Conservation (phyloP, 2,329 filamentous ascomycete species). For the Colletotrichum spaethianum region DNA sequence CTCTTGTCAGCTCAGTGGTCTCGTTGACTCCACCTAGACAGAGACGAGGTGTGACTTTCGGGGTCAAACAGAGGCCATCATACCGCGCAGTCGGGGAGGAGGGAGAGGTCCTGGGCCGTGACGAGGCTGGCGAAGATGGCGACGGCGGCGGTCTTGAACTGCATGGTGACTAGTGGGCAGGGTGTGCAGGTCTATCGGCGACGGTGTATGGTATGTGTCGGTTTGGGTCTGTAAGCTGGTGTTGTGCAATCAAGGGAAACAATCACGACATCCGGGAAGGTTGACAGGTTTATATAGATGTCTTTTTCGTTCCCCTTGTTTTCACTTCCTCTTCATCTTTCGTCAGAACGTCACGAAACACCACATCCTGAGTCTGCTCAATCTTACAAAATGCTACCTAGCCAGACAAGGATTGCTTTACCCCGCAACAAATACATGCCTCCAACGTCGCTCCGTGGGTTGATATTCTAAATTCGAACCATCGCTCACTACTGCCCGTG, state of each 20-base stretch:
- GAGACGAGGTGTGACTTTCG: not conserved
- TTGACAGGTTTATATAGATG: conserved; percentile 24
- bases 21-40: not conserved
- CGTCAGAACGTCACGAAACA: not conserved
- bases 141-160: conserved; percentile 43
- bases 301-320: no score
- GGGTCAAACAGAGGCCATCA: not conserved
- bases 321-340: not conserved
- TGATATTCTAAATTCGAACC: not conserved
- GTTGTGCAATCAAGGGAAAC: conserved; percentile 9
- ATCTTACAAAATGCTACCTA: not conserved
- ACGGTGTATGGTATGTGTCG: not conserved
- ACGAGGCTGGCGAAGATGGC: conserved; percentile 44
- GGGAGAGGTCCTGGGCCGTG: conserved; percentile 41
- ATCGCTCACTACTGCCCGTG: no score
- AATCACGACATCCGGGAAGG: conserved; percentile 24
- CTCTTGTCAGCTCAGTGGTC: not conserved
- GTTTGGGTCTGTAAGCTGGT: not conserved
- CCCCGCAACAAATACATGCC: not conserved
- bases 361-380: not conserved
- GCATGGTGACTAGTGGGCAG: conserved; percentile 44
- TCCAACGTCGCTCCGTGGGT: not conserved
- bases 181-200: not conserved
- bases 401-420: not conserved
- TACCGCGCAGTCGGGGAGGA: conserved; percentile 31